Evolutionary conservation across 2,329 filamentous ascomycete species (phyloP).

Genomic region (Colletotrichum theobromicola): DNA sequence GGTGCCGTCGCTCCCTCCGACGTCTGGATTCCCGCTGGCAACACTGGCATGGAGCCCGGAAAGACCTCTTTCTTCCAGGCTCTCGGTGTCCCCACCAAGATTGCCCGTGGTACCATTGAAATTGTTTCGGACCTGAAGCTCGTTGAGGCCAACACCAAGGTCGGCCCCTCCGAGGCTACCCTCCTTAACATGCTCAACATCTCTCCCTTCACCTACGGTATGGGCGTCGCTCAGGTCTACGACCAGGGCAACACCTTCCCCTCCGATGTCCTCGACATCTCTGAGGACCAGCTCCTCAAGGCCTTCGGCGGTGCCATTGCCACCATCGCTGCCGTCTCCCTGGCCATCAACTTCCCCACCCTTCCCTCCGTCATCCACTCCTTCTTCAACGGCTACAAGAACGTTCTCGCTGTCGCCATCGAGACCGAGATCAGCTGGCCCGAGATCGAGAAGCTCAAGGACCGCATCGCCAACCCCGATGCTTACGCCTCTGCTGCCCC

Average conservation of each 20-base stretch:
- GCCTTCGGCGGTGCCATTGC: constrained; percentile 80
- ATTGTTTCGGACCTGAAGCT: constrained; percentile 98
- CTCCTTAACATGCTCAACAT: constrained; percentile 99
- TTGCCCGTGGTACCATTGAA: constrained; percentile 99
- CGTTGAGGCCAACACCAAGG: constrained; percentile 89
- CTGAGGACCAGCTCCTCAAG: constrained; percentile 91
- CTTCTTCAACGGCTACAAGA: constrained; percentile 98
- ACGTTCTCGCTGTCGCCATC: constrained; percentile 86
- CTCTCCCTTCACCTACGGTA: constrained; percentile 99
- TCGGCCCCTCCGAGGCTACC: constrained; percentile 98
- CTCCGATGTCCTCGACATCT: constrained; percentile 85
- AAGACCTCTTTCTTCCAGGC: constrained; percentile 99
- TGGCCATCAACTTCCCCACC: constrained; percentile 94
- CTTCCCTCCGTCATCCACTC: constrained; percentile 96
- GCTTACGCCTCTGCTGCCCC: constrained; percentile 89
- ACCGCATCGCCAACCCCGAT: constrained; percentile 98
- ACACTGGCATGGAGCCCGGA: constrained; percentile 99
- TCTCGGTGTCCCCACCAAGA: constrained; percentile 99
- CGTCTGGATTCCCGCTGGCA: constrained; percentile 95
- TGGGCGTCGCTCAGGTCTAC: constrained; percentile 96
- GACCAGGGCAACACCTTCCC: constrained; percentile 95
- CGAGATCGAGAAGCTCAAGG: constrained; percentile 97
- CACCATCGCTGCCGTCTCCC: constrained; percentile 88
- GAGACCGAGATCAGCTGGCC: constrained; percentile 93
- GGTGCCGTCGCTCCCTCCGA: constrained; percentile 94